A percentile compares a stretch with the other conserved stretches of the same genome.
phyloP scores from a whole-genome alignment of 495 filamentous ascomycete species.

The Pyrenula massariospora region DNA sequence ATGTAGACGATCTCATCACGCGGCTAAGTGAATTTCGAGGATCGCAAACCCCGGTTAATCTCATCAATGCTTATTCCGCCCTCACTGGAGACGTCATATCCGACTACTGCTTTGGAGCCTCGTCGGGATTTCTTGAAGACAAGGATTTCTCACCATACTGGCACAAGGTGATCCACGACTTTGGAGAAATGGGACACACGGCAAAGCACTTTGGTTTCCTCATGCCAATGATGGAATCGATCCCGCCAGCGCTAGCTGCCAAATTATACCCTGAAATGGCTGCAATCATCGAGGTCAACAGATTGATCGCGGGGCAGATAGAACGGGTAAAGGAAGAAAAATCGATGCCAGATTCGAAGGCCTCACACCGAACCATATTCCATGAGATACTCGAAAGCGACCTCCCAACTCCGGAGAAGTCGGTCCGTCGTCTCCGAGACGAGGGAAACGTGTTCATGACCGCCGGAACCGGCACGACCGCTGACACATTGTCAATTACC shows the following conservation, averaged over 20 bases:
- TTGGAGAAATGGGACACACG: slow-evolving; percentile 1
- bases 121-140: slow-evolving; percentile 3
- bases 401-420: slow-evolving; percentile 11
- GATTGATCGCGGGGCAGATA: not conserved
- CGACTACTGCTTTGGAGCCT: slow-evolving; percentile 18
- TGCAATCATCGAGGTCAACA: not conserved
- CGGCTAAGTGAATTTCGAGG: not conserved
- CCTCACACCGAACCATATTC: slow-evolving; percentile 10
- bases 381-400: slow-evolving; percentile 11
- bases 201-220: slow-evolving; percentile 14
- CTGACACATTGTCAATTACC: slow-evolving; percentile 12
- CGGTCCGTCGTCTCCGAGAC: slow-evolving; percentile 12
- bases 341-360: not conserved
- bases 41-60: slow-evolving; percentile 15
- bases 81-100: slow-evolving; percentile 29
- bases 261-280: slow-evolving; percentile 5
- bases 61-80: slow-evolving; percentile 22
- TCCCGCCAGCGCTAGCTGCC: slow-evolving; percentile 7
- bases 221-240: slow-evolving; percentile 2
- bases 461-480: slow-evolving; percentile 21
- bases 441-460: slow-evolving; percentile 16
- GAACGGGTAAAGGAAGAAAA: not conserved
- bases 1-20: slow-evolving; percentile 4
- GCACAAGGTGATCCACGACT: slow-evolving; percentile 1
- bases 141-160: slow-evolving; percentile 2